Conservation (phyloP, 2,329 filamentous ascomycete genomes). For the Pseudogymnoascus sp. region DNA sequence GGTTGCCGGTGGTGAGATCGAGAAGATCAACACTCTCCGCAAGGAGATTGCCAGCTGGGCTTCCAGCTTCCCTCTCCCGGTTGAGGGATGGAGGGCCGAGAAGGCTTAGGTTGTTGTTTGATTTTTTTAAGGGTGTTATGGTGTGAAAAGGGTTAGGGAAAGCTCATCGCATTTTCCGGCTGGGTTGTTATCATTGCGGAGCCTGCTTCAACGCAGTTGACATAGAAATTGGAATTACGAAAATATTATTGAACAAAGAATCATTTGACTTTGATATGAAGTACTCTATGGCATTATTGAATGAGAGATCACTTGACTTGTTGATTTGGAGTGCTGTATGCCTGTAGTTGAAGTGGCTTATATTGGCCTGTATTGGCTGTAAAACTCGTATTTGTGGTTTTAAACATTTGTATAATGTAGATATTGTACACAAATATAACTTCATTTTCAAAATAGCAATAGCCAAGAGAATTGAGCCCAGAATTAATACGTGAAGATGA, state of each 20-base stretch:
- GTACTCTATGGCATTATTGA: background rate
- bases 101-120: background rate
- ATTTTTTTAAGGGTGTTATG: slow-evolving; percentile 7
- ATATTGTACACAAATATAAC: background rate
- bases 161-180: slow-evolving; percentile 8
- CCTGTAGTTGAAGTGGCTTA: background rate
- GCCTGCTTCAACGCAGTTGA: slow-evolving; percentile 13
- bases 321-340: background rate
- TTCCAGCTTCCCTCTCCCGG: slow-evolving; percentile 82
- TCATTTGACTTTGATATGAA: background rate
- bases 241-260: background rate
- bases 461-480: background rate
- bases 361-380: background rate
- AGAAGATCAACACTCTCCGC: slow-evolving; percentile 75
- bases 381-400: background rate
- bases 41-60: slow-evolving; percentile 89
- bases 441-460: background rate
- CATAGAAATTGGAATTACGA: slow-evolving; percentile 1
- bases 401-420: background rate
- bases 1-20: slow-evolving; percentile 68
- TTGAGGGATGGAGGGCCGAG: slow-evolving; percentile 61
- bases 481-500: background rate
- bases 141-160: slow-evolving; percentile 9
- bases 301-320: background rate
- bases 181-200: background rate